Percentiles rank a stretch among this genome's conserved stretches.
Conservation (phyloP, 2,329 filamentous ascomycete genomes). For the Pestalotiopsis fici region DNA sequence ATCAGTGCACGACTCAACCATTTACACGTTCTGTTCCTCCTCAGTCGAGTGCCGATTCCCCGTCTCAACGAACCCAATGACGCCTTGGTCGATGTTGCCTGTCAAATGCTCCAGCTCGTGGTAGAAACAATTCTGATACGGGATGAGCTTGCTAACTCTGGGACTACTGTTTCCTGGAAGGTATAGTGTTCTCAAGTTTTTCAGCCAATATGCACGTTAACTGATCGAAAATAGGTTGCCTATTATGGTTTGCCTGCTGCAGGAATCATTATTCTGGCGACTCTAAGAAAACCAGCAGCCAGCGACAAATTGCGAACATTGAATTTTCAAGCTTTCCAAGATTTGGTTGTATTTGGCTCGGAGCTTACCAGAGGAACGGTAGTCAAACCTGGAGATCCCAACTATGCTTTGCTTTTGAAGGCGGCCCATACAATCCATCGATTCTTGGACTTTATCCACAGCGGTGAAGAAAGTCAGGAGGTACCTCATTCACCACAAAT, state of each 20-base stretch:
- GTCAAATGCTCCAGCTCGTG: slow-evolving; percentile 28
- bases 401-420: not conserved
- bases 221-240: slow-evolving; percentile 23
- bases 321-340: slow-evolving; percentile 15
- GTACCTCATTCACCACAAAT: not conserved
- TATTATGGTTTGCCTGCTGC: slow-evolving; percentile 35
- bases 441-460: not conserved
- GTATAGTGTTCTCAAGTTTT: not conserved
- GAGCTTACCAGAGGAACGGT: not conserved
- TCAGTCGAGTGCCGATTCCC: slow-evolving; percentile 23
- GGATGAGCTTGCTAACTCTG: slow-evolving; percentile 31
- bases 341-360: not conserved
- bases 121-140: slow-evolving; percentile 28
- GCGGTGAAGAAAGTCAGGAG: not conserved
- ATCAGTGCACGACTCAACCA: slow-evolving; percentile 31
- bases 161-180: slow-evolving; percentile 22
- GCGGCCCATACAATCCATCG: not conserved
- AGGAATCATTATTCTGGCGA: slow-evolving; percentile 29
- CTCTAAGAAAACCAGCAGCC: slow-evolving; percentile 18
- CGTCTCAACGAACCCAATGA: slow-evolving; percentile 22
- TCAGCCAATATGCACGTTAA: slow-evolving; percentile 9
- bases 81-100: slow-evolving; percentile 23
- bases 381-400: not conserved
- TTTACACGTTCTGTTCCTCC: slow-evolving; percentile 31
- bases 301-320: not conserved